phyloP scores from a whole-genome alignment of 139 green algal species.

The Auxenochlorella pyrenoidosa region DNA sequence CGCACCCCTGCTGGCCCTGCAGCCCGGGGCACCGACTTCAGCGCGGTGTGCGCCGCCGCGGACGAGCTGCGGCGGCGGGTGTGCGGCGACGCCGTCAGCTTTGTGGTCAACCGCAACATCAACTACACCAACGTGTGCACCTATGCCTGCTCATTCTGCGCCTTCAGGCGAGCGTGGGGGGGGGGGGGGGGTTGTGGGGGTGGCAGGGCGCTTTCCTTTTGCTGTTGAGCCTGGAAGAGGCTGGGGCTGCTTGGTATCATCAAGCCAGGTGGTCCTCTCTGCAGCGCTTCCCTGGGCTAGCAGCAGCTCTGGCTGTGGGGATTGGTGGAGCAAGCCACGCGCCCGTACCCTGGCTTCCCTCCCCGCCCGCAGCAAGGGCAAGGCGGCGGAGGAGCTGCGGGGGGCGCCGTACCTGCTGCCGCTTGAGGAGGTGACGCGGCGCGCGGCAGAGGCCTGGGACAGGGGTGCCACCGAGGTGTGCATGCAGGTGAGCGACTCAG shows the following conservation, averaged over 20 bases:
- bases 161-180: slow-evolving; percentile 56
- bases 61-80: slow-evolving; percentile 66
- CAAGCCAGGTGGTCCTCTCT: no score
- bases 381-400: slow-evolving; percentile 65
- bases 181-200: not conserved
- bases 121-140: slow-evolving; percentile 87
- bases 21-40: slow-evolving; percentile 72
- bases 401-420: slow-evolving; percentile 82
- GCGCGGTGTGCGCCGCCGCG: slow-evolving; percentile 64
- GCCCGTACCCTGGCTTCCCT: no score
- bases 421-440: slow-evolving; percentile 71
- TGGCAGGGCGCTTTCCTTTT: no score
- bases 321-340: no score
- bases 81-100: slow-evolving; percentile 76
- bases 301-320: no score
- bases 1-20: not conserved
- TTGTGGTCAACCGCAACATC: slow-evolving; percentile 90
- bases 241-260: no score
- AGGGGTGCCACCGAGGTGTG: slow-evolving; percentile 87
- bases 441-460: slow-evolving; percentile 83
- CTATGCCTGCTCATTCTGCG: slow-evolving; percentile 79
- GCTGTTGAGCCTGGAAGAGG: no score
- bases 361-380: slow-evolving; percentile 36
- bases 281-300: no score
- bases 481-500: slow-evolving; percentile 51